Evolutionary conservation across 352 stramenopile genomes (phyloP), one percentile per base, ranked within the genome.

Genomic region (Pilasporangium apinafurcum): DNA sequence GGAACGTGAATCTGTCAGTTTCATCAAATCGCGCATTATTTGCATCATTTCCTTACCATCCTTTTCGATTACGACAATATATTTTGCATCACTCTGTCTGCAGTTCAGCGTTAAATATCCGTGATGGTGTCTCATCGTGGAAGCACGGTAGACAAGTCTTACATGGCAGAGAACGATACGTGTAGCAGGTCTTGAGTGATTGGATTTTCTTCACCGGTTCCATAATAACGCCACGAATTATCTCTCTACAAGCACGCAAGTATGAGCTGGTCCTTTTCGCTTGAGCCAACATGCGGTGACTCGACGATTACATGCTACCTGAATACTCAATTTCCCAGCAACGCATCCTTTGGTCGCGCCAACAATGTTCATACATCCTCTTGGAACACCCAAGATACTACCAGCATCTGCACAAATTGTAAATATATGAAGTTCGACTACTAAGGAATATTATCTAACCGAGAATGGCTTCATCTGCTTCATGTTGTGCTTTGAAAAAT

Each of bases 61-160:
- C 57, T 98, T 98, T 58, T 98, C 94, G 29, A 98, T 71, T 3
- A 98, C 84, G 5, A 98, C 36, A 46, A 98, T 97, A 47, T 58
- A 96, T 29, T 67, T 64, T 18, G 92, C 88, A 44, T 84, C 62
- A 36, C 70, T 87, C 47, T 45, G 42, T 10, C 81, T 93, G 31
- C n/a, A 26, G 20, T 16, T 6, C n/a, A 17, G 27, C 3, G 38
- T 21, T 5, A 12, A 24, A 38, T 17, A 14, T 27, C 4, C 14
- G 24, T 29, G n/a, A 21, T 2, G 20, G 9, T n/a, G 24, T 4
- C 25, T 12, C 8, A 31, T 21, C 22, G n/a, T n/a, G n/a, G n/a
- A n/a, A n/a, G n/a, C 8, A 16, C 7, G 4, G 33, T 10, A 32
- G 33, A 32, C 25, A 32, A 28, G 8, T 2, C 51, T n/a, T 57